Evolutionary conservation across 192 early-diverging fungal genomes (phyloP).

Genomic region (Spizellomyces sp.): DNA sequence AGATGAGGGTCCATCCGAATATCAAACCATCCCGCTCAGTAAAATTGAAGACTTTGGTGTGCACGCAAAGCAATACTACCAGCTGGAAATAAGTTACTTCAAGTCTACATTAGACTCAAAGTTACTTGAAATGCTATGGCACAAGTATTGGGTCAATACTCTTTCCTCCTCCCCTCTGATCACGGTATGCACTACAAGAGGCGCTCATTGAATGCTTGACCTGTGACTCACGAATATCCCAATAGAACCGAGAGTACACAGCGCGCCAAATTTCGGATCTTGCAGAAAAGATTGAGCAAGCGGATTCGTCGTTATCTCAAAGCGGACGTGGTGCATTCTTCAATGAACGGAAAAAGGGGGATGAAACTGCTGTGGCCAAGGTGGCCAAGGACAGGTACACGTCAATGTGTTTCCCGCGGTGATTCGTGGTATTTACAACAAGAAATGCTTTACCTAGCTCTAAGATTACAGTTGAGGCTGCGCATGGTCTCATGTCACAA

Average conservation of each 20-base stretch:
- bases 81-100: constrained; percentile 87
- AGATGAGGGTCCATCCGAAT: constrained; percentile 75
- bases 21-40: constrained; percentile 87
- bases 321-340: constrained; percentile 10
- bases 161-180: constrained; percentile 89
- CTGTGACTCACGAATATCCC: background rate
- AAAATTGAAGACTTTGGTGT: constrained; percentile 99
- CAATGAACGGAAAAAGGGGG: constrained; percentile 59
- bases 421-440: no score
- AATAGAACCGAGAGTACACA: constrained; percentile 79
- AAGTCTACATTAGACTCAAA: constrained; percentile 87
- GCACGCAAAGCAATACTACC: constrained; percentile 89
- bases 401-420: no score
- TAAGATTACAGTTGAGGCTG: constrained; percentile 77
- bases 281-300: constrained; percentile 80
- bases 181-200: constrained; percentile 54
- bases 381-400: constrained; percentile 68
- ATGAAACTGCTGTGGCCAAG: constrained; percentile 67
- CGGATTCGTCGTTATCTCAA: constrained; percentile 59
- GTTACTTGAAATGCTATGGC: constrained; percentile 91
- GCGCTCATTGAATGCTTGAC: no score
- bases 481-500: constrained; percentile 80
- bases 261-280: constrained; percentile 79
- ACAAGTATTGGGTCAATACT: constrained; percentile 98
- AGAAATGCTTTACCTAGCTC: constrained; percentile 44